Evolutionary conservation across 129 eudicot genomes (phyloP).

Genomic region (Chrysanthemum seticuspe): DNA sequence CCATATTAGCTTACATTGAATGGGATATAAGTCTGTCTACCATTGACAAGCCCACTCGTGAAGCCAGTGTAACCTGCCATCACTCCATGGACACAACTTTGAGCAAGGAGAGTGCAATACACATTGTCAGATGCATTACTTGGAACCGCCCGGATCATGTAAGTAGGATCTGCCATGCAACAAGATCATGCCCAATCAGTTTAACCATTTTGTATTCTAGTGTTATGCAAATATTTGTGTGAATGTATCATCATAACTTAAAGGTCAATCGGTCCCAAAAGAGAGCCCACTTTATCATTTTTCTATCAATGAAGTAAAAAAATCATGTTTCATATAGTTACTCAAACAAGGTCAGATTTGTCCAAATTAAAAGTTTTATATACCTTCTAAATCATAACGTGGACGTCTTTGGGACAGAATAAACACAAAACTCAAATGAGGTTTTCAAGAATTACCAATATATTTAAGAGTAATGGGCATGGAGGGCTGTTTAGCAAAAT

Average conservation of each 20-base stretch:
- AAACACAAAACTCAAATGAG: not conserved
- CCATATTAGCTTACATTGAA: slow-evolving; percentile 55
- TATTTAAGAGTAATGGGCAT: slow-evolving; percentile 72
- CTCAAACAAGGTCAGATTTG: not conserved
- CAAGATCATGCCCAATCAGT: slow-evolving; percentile 10
- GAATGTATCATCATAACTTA: not conserved
- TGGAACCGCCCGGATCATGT: slow-evolving; percentile 93
- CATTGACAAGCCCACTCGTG: slow-evolving; percentile 77
- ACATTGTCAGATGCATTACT: slow-evolving; percentile 94
- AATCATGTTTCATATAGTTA: not conserved
- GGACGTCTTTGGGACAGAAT: too few species aligned
- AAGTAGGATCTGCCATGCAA: slow-evolving; percentile 78
- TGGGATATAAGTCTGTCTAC: slow-evolving; percentile 81
- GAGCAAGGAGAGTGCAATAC: slow-evolving; percentile 93
- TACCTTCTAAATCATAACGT: not conserved
- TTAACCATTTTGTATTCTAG: not conserved
- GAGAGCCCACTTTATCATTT: not conserved
- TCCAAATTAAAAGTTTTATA: not conserved
- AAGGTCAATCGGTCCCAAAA: not conserved
- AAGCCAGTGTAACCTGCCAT: slow-evolving; percentile 91
- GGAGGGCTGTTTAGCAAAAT: slow-evolving; percentile 48
- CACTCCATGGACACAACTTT: slow-evolving; percentile 96
- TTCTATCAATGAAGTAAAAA: not conserved
- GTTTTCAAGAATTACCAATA: slow-evolving; percentile 50
- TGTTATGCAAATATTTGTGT: slow-evolving; percentile 2